A percentile compares a stretch with the other conserved stretches of the same genome.
Evolutionary conservation across 2,329 filamentous ascomycete genomes (phyloP).

Genomic region (Helotiales sp.): DNA sequence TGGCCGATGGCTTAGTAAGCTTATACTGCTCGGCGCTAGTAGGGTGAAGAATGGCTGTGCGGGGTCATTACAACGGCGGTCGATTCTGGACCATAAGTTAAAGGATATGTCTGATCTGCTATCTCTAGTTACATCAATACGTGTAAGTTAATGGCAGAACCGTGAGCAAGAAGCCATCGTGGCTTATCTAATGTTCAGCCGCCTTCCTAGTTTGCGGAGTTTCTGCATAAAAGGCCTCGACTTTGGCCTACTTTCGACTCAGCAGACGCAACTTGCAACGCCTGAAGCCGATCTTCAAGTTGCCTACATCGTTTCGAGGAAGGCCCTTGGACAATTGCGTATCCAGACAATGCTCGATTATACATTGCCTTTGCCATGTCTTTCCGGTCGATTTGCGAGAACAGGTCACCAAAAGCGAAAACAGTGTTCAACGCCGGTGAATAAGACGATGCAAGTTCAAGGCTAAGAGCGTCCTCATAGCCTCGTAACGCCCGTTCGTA

Average conservation of each 20-base stretch:
- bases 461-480: conserved; percentile 32
- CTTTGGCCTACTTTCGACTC: conserved; percentile 23
- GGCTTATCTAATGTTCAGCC: conserved; percentile 27
- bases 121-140: too few species aligned
- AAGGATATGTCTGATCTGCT: too few species aligned
- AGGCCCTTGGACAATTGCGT: too few species aligned
- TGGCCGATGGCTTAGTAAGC: too few species aligned
- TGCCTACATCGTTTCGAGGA: too few species aligned
- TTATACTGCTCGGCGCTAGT: too few species aligned
- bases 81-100: too few species aligned
- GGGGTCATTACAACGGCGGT: too few species aligned
- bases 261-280: conserved; percentile 6
- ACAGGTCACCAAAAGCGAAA: conserved; percentile 38
- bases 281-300: too few species aligned
- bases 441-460: conserved; percentile 36
- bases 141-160: conserved; percentile 17
- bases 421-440: conserved; percentile 39
- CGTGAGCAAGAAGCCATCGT: conserved; percentile 26
- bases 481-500: conserved; percentile 42
- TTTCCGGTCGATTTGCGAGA: conserved; percentile 35
- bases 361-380: conserved; percentile 40
- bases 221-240: conserved; percentile 22
- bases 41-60: too few species aligned
- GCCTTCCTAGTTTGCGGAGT: conserved; percentile 23
- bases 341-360: conserved; percentile 25